These are phyloP conservation scores for Colletotrichum tropicale DNA, from an alignment of 2,329 filamentous ascomycete species.

Conservation along the genomic window DNA sequence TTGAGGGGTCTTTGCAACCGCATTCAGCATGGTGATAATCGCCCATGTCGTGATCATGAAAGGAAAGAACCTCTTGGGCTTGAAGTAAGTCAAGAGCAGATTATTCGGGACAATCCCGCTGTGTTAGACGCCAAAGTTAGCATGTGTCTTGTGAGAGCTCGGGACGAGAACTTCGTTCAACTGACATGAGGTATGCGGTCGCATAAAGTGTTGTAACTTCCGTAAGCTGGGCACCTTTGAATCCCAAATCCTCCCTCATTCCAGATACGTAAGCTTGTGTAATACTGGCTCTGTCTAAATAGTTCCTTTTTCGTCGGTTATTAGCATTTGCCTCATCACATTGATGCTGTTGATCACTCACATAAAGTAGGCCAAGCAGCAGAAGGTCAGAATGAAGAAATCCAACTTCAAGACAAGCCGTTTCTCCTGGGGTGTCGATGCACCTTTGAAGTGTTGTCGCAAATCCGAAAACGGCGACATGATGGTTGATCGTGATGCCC, in stretches of 20 bases:
- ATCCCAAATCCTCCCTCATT: not conserved
- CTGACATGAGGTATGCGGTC: not conserved
- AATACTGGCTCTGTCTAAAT: not conserved
- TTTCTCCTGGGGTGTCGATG: not conserved
- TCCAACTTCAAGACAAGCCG: not conserved
- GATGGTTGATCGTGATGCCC: not conserved
- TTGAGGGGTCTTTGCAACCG: not conserved
- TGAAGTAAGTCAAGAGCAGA: not conserved
- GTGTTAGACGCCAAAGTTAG: not conserved
- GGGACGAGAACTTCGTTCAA: too few relatives aligned
- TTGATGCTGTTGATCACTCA: not conserved
- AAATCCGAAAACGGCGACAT: not conserved
- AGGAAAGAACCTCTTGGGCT: not conserved
- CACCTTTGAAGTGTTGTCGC: not conserved
- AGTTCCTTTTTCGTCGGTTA: not conserved
- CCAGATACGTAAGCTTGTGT: not conserved
- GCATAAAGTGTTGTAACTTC: not conserved
- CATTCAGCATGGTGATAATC: not conserved
- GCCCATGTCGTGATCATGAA: not conserved
- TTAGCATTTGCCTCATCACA: not conserved
- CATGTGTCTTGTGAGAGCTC: not conserved
- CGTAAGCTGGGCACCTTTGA: not conserved
- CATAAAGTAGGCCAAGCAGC: not conserved
- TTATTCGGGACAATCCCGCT: not conserved
- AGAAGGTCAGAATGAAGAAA: conserved; percentile 1